Conservation (phyloP, 805 yeast species). For the Candida maris region DNA sequence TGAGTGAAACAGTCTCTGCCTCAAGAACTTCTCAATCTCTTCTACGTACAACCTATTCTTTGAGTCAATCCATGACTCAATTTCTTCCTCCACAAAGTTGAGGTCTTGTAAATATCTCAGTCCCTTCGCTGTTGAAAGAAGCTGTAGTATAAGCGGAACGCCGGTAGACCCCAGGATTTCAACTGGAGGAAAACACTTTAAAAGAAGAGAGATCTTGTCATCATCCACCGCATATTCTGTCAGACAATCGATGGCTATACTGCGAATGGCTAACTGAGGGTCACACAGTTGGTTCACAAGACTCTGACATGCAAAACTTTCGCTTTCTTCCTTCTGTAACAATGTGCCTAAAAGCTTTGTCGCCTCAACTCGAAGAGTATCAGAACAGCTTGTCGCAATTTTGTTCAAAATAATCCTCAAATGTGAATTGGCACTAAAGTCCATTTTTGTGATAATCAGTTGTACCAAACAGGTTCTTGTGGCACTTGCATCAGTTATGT, state of each 20-base stretch:
- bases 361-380: slow-evolving; percentile 51
- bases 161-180: slow-evolving; percentile 34
- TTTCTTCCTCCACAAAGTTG: slow-evolving; percentile 60
- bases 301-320: slow-evolving; percentile 47
- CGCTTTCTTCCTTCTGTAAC: slow-evolving; percentile 31
- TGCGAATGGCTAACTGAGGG: slow-evolving; percentile 50
- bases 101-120: slow-evolving; percentile 57
- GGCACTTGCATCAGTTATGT: slow-evolving; percentile 54
- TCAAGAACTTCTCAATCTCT: slow-evolving; percentile 42
- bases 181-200: slow-evolving; percentile 54
- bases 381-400: slow-evolving; percentile 54
- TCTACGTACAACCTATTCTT: slow-evolving; percentile 45
- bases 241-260: slow-evolving; percentile 51
- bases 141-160: slow-evolving; percentile 49
- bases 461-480: slow-evolving; percentile 55
- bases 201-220: slow-evolving; percentile 47
- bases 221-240: slow-evolving; percentile 48
- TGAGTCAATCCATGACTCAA: slow-evolving; percentile 60
- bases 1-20: slow-evolving; percentile 17
- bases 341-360: slow-evolving; percentile 49
- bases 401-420: slow-evolving; percentile 63
- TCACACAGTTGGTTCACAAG: slow-evolving; percentile 72
- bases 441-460: slow-evolving; percentile 57
- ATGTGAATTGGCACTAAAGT: slow-evolving; percentile 54
- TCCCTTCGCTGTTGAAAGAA: slow-evolving; percentile 66